These are phyloP conservation scores for Thymus mandschuricus DNA, from an alignment of 257 asterid species.

Conservation along the genomic window DNA sequence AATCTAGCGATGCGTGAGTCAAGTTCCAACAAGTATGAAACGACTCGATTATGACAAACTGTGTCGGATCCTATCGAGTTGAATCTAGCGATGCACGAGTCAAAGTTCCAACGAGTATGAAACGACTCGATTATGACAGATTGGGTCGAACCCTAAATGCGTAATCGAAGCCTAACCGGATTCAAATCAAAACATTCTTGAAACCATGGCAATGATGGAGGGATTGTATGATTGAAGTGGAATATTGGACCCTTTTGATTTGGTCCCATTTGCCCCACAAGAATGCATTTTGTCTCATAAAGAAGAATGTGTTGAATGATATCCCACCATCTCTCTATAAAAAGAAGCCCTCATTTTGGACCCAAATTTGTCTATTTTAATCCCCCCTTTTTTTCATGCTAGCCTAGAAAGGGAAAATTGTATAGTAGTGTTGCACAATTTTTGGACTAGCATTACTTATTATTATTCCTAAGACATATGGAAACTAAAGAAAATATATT, in stretches of 20 bases:
- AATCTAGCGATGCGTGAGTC: too few relatives aligned
- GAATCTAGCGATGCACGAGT: too few relatives aligned
- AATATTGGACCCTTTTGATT: conserved; percentile 34
- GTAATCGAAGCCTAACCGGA: too few relatives aligned
- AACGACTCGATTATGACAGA: too few relatives aligned
- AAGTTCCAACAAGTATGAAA: too few relatives aligned
- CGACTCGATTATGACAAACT: too few relatives aligned
- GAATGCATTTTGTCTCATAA: conserved; percentile 40
- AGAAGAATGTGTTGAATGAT: conserved; percentile 38
- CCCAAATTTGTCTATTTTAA: conserved; percentile 38
- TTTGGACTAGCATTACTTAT: conserved; percentile 29
- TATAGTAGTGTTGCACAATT: conserved; percentile 30
- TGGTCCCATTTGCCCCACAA: conserved; percentile 43
- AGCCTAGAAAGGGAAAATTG: conserved; percentile 34
- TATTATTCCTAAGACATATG: conserved; percentile 18
- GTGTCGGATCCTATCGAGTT: too few relatives aligned
- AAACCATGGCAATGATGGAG: neutral
- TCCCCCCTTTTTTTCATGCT: conserved; percentile 31
- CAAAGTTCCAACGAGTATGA: too few relatives aligned
- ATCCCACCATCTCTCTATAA: conserved; percentile 39
- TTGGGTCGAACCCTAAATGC: too few relatives aligned
- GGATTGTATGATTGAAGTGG: conserved; percentile 35
- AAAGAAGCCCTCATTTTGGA: conserved; percentile 50
- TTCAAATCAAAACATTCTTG: too few relatives aligned
- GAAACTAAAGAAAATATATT: neutral